Base-by-base conservation (phyloP, 805 yeast genomes). In the Candida multigemmis region DNA sequence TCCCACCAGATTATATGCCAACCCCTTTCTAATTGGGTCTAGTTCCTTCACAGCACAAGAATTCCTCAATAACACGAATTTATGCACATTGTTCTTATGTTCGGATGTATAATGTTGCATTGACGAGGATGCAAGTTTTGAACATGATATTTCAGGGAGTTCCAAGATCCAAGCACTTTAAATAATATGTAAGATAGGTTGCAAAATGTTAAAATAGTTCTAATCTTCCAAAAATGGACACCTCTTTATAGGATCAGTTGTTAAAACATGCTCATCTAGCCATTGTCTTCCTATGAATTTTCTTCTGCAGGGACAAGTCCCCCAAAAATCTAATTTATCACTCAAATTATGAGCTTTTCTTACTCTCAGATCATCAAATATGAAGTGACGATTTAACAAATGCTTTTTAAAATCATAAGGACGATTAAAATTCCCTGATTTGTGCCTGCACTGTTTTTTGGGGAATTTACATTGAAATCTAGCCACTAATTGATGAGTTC, bases 371-470 rank as follows among this genome's bases (percentile, higher is more conserved):
- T 69, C 57, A 36, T 71, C 76, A 42, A 74, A 74, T 24, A 44
- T 46, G 42, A 76, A 76, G 37, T 76, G 84, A 27, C 66, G 56
- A 42, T 74, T 77, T 21, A 76, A 50, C 28, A 76, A 47, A 42
- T 76, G 84, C 41, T 76, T 76, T 42, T 76, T 76, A 56, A 58
- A 74, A 44, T 76, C 84, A 44, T 76, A 76, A 5, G 78, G 79
- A 25, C 84, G 55, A 49, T 76, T 76, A 53, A 76, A 76, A 40
- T 59, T 69, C 16, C 80, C 76, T 9, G 74, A 60, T 40, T 66
- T 72, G 44, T 75, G 82, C 3, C 63, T 50, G 42, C 83, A 76
- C 23, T 50, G 49, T n/a, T 52, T 52, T 25, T 65, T 55, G 6
- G 81, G 81, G 38, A 63, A 75, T 11, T 69, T 59, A 44, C 84